Base-by-base conservation (phyloP, 495 filamentous ascomycete species). In the Pyronema omphalodes region DNA sequence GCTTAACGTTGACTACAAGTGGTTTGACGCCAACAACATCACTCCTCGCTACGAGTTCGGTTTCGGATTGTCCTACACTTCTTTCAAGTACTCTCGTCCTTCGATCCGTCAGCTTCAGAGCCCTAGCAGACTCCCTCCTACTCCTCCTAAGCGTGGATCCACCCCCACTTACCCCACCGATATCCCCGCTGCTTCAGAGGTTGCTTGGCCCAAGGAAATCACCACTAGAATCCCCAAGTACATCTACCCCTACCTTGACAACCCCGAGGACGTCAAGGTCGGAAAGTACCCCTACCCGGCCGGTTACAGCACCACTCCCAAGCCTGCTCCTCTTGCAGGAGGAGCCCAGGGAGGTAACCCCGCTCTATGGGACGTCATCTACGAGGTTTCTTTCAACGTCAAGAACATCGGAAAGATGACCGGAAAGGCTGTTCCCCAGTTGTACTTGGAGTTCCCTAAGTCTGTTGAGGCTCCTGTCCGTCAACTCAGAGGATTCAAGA, bases 401-500 rank as follows among this genome's bases (percentile, higher is more conserved):
- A 77, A 70, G 3, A 94, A 96, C 67, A 79, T 74, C 0, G 88
- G 86, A 14, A 12, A 45, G 2, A 72, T 82, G 0, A 62, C 71
- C 0, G 88, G 86, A 3, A 77, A 83, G 61, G 70, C 89, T 66
- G 78, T 96, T 36, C 76, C 82, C 2, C 91, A 98, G 71, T 50
- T 63, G 23, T 61, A 63, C 39, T 44, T 64, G 15, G 50, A 59
- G 19, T 64, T 64, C 48, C 61, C 61, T 1, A 23, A 58, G 7
- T 59, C 59, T 55, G 43, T 64, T 55, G 61, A 56, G 53, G 63
- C 56, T 36, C 62, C 55, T 9, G 58, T 61, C 56, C 58, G 44
- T 47, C 85, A 89, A 41, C 76, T 96, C n/a, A 69, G 89, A 0
- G 84, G 79, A 39, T 94, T 93, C 60, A 78, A 78, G 51, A 94